These are phyloP conservation scores for Aphanomyces invadans DNA, from an alignment of 352 stramenopile species.

Conservation along the genomic window DNA sequence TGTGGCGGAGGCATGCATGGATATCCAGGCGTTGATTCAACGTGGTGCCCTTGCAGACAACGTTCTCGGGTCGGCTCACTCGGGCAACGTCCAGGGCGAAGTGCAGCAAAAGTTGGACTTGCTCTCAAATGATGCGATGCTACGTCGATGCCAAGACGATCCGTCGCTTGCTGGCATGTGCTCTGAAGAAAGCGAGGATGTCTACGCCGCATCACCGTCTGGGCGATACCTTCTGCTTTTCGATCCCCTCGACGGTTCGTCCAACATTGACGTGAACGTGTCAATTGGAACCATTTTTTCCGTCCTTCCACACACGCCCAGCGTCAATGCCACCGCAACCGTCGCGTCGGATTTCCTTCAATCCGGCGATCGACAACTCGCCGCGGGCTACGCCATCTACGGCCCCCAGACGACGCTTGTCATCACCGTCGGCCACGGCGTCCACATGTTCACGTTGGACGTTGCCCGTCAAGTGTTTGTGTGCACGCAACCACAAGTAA, in stretches of 20 bases:
- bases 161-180: constrained; percentile 8
- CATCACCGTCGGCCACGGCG: constrained; percentile 1
- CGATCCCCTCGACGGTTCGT: constrained; percentile 20
- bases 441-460: constrained; percentile 22
- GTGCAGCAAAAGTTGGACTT: constrained; percentile 20
- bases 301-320: neutral
- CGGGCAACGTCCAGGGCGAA: constrained; percentile 20
- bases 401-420: constrained; percentile 16
- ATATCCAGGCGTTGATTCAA: constrained; percentile 11
- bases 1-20: constrained; percentile 5
- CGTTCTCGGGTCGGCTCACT: constrained; percentile 11
- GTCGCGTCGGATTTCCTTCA: constrained; percentile 3
- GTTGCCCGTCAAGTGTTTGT: neutral
- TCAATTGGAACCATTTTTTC: constrained; percentile 22
- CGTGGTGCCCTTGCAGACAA: constrained; percentile 5
- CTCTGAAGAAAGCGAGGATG: constrained; percentile 13
- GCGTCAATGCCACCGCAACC: neutral
- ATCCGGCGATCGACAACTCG: neutral
- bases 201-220: neutral
- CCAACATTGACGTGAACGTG: constrained; percentile 22
- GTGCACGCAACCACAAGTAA: constrained; percentile 1
- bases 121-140: constrained; percentile 6
- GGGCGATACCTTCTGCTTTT: constrained; percentile 14
- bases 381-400: constrained; percentile 19
- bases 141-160: neutral